A percentile compares a stretch with the other conserved stretches of the same genome.
Evolutionary conservation across 306 rosid species (phyloP).

Genomic region (Gillenia trifoliata): DNA sequence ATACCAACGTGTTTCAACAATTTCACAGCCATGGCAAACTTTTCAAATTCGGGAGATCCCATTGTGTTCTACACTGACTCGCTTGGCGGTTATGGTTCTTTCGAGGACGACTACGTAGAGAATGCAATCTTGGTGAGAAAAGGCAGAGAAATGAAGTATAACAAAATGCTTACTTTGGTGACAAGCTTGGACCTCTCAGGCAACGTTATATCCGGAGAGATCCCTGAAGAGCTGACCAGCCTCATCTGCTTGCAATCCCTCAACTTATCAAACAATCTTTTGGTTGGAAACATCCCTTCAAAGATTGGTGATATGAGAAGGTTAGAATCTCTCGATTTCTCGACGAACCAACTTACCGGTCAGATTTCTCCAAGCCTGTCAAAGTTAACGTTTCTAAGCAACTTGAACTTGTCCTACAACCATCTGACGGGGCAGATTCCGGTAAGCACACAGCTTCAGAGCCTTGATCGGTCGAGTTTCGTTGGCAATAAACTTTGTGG

Average conservation of each 20-base stretch:
- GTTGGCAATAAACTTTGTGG: background rate
- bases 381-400: background rate
- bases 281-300: background rate
- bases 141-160: background rate
- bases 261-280: background rate
- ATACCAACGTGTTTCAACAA: conserved; percentile 33
- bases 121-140: background rate
- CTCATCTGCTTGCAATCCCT: background rate
- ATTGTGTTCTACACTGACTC: background rate
- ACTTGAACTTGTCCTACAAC: conserved; percentile 11
- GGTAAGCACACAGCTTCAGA: background rate
- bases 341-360: background rate
- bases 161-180: background rate
- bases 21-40: background rate
- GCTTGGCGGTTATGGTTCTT: background rate
- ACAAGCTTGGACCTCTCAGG: background rate
- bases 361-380: conserved; percentile 2
- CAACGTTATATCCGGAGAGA: conserved; percentile 3
- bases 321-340: conserved; percentile 3
- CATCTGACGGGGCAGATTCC: background rate
- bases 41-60: background rate
- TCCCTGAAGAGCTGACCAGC: background rate
- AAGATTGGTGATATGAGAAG: background rate
- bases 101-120: background rate
- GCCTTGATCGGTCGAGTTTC: background rate